Evolutionary conservation across 202 grass and related monocot genomes (phyloP), one percentile per base, ranked within the genome.

Genomic region (Carex sylvatica): DNA sequence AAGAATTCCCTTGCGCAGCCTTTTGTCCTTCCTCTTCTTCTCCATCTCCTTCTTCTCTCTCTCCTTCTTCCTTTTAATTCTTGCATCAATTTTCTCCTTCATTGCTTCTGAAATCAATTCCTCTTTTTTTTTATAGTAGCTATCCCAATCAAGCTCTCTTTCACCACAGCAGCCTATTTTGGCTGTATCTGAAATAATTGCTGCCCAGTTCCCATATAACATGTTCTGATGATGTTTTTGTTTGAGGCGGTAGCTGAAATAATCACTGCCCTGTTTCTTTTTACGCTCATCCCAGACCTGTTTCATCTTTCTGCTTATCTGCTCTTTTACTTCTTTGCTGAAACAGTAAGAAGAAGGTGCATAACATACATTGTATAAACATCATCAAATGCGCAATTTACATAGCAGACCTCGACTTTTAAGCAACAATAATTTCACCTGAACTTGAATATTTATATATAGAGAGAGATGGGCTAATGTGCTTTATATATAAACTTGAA

Each of bases 131-230:
- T 85, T 93, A 46, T 85, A 84, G 70, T 93, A 97, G 84, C 87
- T 90, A 36, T 94, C 90, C 94, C 94, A 97, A 14, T 94, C 86
- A 67, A 97, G 74, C 81, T 80, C 86, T 70, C 76, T 71, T 91
- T 97, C 89, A 69, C 63, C 64, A 76, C 68, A 59, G 70, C 33
- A 78, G 63, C 94, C 94, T 78, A 40, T 16, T 90, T 83, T 97
- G 35, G 86, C 91, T 47, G 86, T 86, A 87, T 84, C 73, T 44
- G 88, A 91, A 52, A 97, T 92, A 80, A 44, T 87, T 51, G 88
- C 70, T 71, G 90, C 88, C 94, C 94, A 97, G 33, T 84, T 64
- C n/a, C 35, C 26, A 64, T 80, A 64, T 82, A 86, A 35, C 67
- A 74, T 83, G 40, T 89, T 80, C 55, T 83, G 89, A 74, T 69